Base-by-base conservation (phyloP, 2,329 filamentous ascomycete genomes). In the Fusarium sp. region DNA sequence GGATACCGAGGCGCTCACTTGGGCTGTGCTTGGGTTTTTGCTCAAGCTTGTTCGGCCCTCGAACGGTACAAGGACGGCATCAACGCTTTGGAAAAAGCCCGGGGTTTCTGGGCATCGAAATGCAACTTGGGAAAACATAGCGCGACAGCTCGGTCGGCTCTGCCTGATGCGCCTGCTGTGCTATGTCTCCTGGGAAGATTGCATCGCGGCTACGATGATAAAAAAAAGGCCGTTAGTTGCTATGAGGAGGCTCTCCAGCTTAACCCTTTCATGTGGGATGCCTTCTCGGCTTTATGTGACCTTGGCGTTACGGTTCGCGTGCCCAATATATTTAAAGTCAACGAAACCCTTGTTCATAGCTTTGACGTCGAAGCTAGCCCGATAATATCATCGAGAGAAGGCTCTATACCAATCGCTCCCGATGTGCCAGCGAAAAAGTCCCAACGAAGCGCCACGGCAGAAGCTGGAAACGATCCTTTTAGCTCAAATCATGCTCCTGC, bases 221-320 rank as follows among this genome's bases (percentile, higher is more conserved):
- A 92, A 76, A 92, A 92, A 73, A 94, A 93, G 79, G 94, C 96
- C 10, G 90, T 95, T 18, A 88, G 92, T 71, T 94, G 89, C 79
- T 98, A 96, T 77, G 94, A 97, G 72, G 94, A 97, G 65, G 90
- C 94, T 8, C 83, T 99, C 74, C 97, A 94, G 81, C 80, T 90
- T 57, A 99, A 98, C 76, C 94, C 96, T 3, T 95, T 98, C 80
- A 96, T 97, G 88, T 99, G 96, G 96, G 96, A 99, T 83, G 94
- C 95, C 1, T 98, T 98, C 75, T 90, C 91, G 24, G 91, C 89
- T 18, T 86, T 99, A 10, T 97, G 94, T 78, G 94, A 98, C 77
- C 93, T 88, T 90, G 93, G 93, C 6, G 91, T 94, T 46, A 90
- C 90, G 71, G 86, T 98, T 57, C 90, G 92, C 59, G 90, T 96